A percentile compares a stretch with the other conserved stretches of the same genome.
phyloP scores from a whole-genome alignment of 2,329 filamentous ascomycete species.

The Beauveria bassiana region DNA sequence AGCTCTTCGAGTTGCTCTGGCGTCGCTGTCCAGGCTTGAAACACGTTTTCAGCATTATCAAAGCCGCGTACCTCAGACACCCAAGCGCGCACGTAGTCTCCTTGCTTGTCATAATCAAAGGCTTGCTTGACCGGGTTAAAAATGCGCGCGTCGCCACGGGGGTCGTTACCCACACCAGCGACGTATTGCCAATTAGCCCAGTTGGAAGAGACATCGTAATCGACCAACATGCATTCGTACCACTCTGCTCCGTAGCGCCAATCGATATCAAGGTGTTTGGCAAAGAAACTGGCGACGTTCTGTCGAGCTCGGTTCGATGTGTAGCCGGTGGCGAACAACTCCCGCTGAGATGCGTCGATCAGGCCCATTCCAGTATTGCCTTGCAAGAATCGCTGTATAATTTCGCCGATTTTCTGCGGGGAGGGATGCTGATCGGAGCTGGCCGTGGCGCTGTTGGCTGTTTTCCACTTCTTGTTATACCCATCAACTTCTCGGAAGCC shows the following conservation, averaged over 20 bases:
- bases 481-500: slow-evolving; percentile 50
- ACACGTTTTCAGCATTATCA: slow-evolving; percentile 48
- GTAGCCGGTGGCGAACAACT: slow-evolving; percentile 68
- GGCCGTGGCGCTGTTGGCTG: slow-evolving; percentile 25
- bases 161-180: slow-evolving; percentile 72
- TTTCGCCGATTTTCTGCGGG: slow-evolving; percentile 36
- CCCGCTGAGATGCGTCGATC: slow-evolving; percentile 70
- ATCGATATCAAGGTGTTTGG: slow-evolving; percentile 67
- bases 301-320: slow-evolving; percentile 70
- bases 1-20: slow-evolving; percentile 48
- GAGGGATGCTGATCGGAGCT: slow-evolving; percentile 29
- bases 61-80: slow-evolving; percentile 57
- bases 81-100: slow-evolving; percentile 66
- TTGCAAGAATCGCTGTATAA: slow-evolving; percentile 51
- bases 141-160: slow-evolving; percentile 59
- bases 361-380: slow-evolving; percentile 69
- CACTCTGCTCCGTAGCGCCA: slow-evolving; percentile 77
- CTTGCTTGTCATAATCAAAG: slow-evolving; percentile 65
- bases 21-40: slow-evolving; percentile 61
- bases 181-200: slow-evolving; percentile 84
- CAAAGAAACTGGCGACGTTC: slow-evolving; percentile 67
- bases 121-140: slow-evolving; percentile 81
- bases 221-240: slow-evolving; percentile 68
- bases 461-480: slow-evolving; percentile 42
- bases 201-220: slow-evolving; percentile 70